Percentiles rank a stretch among this genome's conserved stretches.
These are phyloP conservation scores for Begonia fuchsioides DNA, from an alignment of 306 rosid species.

Conservation along the genomic window DNA sequence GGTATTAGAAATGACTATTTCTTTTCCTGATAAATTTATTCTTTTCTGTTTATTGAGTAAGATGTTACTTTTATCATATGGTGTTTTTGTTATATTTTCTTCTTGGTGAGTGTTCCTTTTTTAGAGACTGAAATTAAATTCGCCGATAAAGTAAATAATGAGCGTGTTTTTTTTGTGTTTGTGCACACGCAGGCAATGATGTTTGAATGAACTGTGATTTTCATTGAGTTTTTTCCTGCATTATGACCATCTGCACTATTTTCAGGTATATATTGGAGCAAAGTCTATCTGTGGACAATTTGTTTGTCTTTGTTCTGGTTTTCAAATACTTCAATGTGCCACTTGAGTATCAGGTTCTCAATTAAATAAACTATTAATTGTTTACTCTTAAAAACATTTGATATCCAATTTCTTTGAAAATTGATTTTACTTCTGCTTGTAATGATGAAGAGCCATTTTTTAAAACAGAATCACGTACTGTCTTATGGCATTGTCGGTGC, in stretches of 20 bases:
- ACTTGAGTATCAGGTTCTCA: slow-evolving; percentile 53
- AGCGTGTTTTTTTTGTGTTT: too few relatives aligned
- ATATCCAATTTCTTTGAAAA: not conserved
- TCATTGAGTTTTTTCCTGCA: not conserved
- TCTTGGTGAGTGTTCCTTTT: too few relatives aligned
- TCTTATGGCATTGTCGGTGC: slow-evolving; percentile 92
- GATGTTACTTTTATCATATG: too few relatives aligned
- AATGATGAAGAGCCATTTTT: slow-evolving; percentile 13
- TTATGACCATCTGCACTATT: slow-evolving; percentile 2
- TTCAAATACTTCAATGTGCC: slow-evolving; percentile 95
- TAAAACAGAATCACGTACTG: slow-evolving; percentile 71
- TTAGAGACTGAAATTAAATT: too few relatives aligned
- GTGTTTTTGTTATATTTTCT: too few relatives aligned
- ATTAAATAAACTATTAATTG: not conserved
- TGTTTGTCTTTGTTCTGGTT: slow-evolving; percentile 78
- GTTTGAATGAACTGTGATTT: not conserved
- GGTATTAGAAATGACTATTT: too few relatives aligned
- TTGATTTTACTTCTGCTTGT: not conserved
- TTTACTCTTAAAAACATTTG: not conserved
- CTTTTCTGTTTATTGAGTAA: too few relatives aligned
- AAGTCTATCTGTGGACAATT: slow-evolving; percentile 90
- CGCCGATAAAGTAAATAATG: too few relatives aligned
- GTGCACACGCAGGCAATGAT: not conserved
- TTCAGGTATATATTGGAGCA: slow-evolving; percentile 85
- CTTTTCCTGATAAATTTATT: too few relatives aligned